Evolutionary conservation across 2,329 filamentous ascomycete genomes (phyloP).

Genomic region (Sclerotinia minor): DNA sequence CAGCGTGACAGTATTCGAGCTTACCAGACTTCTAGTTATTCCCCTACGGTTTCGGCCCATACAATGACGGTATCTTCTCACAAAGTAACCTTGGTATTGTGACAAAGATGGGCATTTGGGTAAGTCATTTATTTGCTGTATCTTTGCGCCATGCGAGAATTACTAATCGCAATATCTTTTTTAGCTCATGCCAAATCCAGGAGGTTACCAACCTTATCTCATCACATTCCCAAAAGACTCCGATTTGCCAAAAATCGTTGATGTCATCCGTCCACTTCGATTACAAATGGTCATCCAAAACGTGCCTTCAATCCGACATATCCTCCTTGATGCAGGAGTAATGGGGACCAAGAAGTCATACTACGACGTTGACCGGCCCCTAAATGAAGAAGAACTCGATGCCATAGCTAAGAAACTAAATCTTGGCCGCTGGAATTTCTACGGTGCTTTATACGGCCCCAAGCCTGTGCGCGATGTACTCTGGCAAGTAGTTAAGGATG

Average conservation of each 20-base stretch:
- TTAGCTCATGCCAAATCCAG: conserved; percentile 53
- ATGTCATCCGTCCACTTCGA: conserved; percentile 49
- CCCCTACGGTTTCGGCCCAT: conserved; percentile 44
- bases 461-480: conserved; percentile 41
- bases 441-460: conserved; percentile 47
- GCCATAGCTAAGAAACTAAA: conserved; percentile 45
- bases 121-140: background rate
- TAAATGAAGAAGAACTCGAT: conserved; percentile 46
- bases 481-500: conserved; percentile 39
- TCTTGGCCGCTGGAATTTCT: conserved; percentile 50
- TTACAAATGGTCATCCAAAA: conserved; percentile 48
- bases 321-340: conserved; percentile 40
- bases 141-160: background rate
- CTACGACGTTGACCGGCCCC: conserved; percentile 38
- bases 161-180: background rate
- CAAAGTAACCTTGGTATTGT: conserved; percentile 55
- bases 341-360: conserved; percentile 45
- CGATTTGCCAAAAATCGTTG: conserved; percentile 38
- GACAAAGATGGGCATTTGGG: conserved; percentile 52
- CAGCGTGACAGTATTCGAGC: background rate
- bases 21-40: conserved; percentile 3
- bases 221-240: conserved; percentile 47
- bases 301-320: conserved; percentile 39
- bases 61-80: conserved; percentile 49
- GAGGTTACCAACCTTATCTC: conserved; percentile 48